phyloP scores from a whole-genome alignment of 495 filamentous ascomycete species.

The Hyaloscypha variabilis region DNA sequence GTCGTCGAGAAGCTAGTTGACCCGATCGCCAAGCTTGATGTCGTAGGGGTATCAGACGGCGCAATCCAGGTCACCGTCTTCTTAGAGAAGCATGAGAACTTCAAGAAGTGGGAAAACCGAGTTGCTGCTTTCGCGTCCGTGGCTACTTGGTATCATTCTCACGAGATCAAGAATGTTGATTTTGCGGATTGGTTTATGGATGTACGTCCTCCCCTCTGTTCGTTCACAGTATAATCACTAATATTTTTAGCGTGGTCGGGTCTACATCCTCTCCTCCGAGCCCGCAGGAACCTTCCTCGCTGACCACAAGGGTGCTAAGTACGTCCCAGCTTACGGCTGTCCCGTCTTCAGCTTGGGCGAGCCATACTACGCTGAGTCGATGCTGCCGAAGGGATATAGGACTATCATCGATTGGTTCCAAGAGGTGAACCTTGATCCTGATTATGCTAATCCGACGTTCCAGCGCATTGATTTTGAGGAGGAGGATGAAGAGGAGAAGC shows the following conservation, averaged over 20 bases:
- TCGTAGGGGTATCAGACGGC: constrained; percentile 66
- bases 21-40: constrained; percentile 55
- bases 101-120: constrained; percentile 45
- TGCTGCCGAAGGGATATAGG: constrained; percentile 38
- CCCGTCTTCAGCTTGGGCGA: constrained; percentile 48
- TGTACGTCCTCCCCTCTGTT: constrained; percentile 40
- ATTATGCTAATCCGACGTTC: constrained; percentile 25
- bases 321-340: constrained; percentile 40
- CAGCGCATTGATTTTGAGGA: constrained; percentile 9
- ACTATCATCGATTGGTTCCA: constrained; percentile 47
- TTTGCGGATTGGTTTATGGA: constrained; percentile 49
- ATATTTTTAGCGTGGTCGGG: constrained; percentile 53
- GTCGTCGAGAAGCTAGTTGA: constrained; percentile 52
- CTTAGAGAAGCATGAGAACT: constrained; percentile 50
- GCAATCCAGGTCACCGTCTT: constrained; percentile 55
- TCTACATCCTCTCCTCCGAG: constrained; percentile 56
- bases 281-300: constrained; percentile 50
- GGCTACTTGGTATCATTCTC: constrained; percentile 30
- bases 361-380: constrained; percentile 38
- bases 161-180: constrained; percentile 36
- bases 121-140: constrained; percentile 46
- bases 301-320: constrained; percentile 43
- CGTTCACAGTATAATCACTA: constrained; percentile 1
- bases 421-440: constrained; percentile 35
- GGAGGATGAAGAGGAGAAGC: constrained; percentile 6